Evolutionary conservation across 2,329 filamentous ascomycete species (phyloP), one percentile per base, ranked within the genome.

Genomic region (Scolecobasidium constrictum): DNA sequence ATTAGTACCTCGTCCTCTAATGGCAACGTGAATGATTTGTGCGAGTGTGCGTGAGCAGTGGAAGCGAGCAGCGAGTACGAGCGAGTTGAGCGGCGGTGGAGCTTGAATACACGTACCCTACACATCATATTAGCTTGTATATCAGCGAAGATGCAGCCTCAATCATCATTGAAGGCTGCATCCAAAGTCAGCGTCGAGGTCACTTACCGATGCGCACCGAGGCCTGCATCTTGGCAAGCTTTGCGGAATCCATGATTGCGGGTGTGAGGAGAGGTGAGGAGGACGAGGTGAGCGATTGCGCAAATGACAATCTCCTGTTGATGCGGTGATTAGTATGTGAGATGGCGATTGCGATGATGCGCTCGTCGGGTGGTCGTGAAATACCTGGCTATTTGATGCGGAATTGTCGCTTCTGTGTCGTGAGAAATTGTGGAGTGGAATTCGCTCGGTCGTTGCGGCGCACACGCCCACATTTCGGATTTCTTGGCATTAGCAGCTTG

Each of bases 231-330:
- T 59, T 57, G 53, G 62, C 62, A 53, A 65, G 56, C 61, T 65
- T 65, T 53, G 60, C 61, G 51, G 63, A 60, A 62, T 65, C 62
- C 61, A 65, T 64, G 57, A 54, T 63, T 62, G 59, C 57, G 56
- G n/a, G 34, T 35, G 5, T 22, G 31, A 42, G 19, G 16, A 20
- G 34, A 9, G 16, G 34, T 7, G 34, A 11, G 16, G 9, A 11
- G 17, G 13, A 11, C 12, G 17, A 7, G 34, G 12, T 7, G 34
- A 19, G 34, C 34, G 17, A 36, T n/a, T n/a, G n/a, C n/a, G n/a
- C n/a, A n/a, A n/a, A n/a, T n/a, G n/a, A n/a, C n/a, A n/a, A n/a
- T n/a, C n/a, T n/a, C n/a, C n/a, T n/a, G n/a, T n/a, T n/a, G n/a
- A n/a, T n/a, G n/a, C n/a, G n/a, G n/a, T n/a, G n/a, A n/a, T n/a